Conservation (phyloP, 192 early-diverging fungal genomes). For the Phycomyces blakesleeanus region DNA sequence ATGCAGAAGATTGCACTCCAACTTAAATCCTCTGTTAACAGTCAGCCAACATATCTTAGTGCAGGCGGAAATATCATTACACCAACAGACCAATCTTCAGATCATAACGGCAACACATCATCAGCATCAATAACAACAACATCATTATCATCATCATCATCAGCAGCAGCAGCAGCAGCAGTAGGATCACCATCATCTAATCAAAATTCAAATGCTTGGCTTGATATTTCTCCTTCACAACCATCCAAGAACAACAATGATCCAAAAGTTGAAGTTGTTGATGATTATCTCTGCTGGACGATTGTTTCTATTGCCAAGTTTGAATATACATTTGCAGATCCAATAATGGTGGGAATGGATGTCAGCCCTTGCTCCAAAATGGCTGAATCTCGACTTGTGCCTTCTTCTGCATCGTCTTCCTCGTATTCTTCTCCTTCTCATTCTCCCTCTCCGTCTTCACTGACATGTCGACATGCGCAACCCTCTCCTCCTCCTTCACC, state of each 20-base stretch:
- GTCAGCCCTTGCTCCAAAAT: neutral
- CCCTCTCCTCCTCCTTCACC: slow-evolving; percentile 35
- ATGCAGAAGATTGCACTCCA: slow-evolving; percentile 81
- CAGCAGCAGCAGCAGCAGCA: no score
- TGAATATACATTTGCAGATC: slow-evolving; percentile 20
- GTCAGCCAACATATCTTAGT: slow-evolving; percentile 39
- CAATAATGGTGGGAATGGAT: neutral
- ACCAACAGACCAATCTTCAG: neutral
- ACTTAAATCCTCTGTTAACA: slow-evolving; percentile 29
- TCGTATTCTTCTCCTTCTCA: no score
- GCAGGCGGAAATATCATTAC: slow-evolving; percentile 31
- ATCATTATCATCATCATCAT: no score
- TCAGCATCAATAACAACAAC: no score
- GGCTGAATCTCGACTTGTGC: neutral
- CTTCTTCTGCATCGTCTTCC: neutral
- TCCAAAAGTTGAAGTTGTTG: slow-evolving; percentile 42
- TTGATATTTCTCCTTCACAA: slow-evolving; percentile 6
- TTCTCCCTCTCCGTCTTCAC: no score
- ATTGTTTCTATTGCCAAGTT: slow-evolving; percentile 74
- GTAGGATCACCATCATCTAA: no score
- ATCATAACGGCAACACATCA: neutral
- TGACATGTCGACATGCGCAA: neutral
- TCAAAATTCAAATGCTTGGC: slow-evolving; percentile 14
- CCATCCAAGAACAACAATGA: neutral
- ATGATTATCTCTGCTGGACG: slow-evolving; percentile 84